phyloP scores from a whole-genome alignment of 2,329 filamentous ascomycete genomes.

The Neobulgaria alba region DNA sequence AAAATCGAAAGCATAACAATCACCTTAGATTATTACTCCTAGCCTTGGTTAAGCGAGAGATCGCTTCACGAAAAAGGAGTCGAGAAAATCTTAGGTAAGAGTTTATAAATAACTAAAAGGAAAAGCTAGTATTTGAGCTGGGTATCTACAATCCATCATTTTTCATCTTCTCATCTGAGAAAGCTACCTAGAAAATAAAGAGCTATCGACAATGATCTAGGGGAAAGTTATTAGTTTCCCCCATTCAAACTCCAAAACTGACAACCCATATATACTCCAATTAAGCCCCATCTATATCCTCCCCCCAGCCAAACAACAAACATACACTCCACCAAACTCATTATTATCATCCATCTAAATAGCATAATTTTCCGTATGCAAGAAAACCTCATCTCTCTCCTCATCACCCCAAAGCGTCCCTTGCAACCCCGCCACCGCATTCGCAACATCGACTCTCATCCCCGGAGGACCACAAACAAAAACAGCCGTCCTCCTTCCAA shows the following conservation, averaged over 20 bases:
- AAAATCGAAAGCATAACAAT: too few relatives aligned
- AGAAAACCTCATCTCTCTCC: conserved; percentile 77
- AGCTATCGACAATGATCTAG: conserved; percentile 1
- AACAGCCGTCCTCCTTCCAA: conserved; percentile 75
- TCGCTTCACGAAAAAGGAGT: too few relatives aligned
- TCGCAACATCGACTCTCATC: conserved; percentile 84
- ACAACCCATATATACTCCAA: conserved; percentile 2
- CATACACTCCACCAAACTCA: not conserved
- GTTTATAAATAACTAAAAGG: too few relatives aligned
- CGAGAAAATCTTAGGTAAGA: too few relatives aligned
- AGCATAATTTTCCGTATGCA: conserved; percentile 94
- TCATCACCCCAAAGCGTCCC: conserved; percentile 72
- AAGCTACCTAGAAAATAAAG: too few relatives aligned
- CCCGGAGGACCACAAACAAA: conserved; percentile 86
- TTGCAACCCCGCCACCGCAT: conserved; percentile 75
- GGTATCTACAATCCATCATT: too few relatives aligned
- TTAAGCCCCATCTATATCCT: not conserved
- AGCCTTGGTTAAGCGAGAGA: too few relatives aligned
- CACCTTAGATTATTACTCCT: too few relatives aligned
- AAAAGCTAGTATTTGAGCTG: too few relatives aligned
- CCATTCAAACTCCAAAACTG: not conserved
- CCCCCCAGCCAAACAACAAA: conserved; percentile 1
- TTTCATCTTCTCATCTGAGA: too few relatives aligned
- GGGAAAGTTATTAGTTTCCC: not conserved
- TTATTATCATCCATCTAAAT: conserved; percentile 40